Evolutionary conservation across 768 basidiomycete species (phyloP).

Genomic region (Collybia nuda): DNA sequence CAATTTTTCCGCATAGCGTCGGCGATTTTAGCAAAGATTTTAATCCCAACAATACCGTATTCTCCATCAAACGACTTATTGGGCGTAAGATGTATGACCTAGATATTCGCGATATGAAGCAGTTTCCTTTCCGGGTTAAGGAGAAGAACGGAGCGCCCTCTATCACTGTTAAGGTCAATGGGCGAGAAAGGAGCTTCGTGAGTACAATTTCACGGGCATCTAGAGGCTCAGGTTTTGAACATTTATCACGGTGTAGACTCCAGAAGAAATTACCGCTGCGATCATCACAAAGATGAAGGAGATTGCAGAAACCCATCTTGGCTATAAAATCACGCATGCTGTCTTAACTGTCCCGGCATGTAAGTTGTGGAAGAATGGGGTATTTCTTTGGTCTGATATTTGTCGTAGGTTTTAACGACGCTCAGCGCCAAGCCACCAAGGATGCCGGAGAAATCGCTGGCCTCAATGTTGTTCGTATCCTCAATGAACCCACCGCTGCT

Average conservation of each 20-base stretch:
- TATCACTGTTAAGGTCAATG: slow-evolving; percentile 76
- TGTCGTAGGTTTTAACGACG: slow-evolving; percentile 88
- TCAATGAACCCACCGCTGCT: slow-evolving; percentile 97
- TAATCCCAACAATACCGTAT: slow-evolving; percentile 92
- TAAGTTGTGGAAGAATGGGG: slow-evolving; percentile 30
- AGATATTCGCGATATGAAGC: slow-evolving; percentile 82
- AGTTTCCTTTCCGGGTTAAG: slow-evolving; percentile 86
- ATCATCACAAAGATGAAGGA: slow-evolving; percentile 98
- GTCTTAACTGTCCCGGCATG: slow-evolving; percentile 98
- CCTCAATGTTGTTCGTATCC: slow-evolving; percentile 92
- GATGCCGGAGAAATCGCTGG: slow-evolving; percentile 95
- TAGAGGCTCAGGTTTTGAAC: background rate
- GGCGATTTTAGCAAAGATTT: slow-evolving; percentile 96
- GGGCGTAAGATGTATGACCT: slow-evolving; percentile 81
- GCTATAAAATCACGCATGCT: slow-evolving; percentile 93
- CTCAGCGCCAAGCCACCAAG: slow-evolving; percentile 99
- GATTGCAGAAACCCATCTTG: slow-evolving; percentile 97
- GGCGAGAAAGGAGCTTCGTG: slow-evolving; percentile 80
- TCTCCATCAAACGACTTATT: slow-evolving; percentile 94
- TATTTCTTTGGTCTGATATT: slow-evolving; percentile 8
- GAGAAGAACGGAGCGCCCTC: slow-evolving; percentile 79
- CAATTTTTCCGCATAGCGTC: slow-evolving; percentile 47
- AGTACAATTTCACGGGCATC: slow-evolving; percentile 25
- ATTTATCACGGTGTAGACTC: slow-evolving; percentile 52
- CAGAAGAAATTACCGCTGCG: slow-evolving; percentile 96